These are phyloP conservation scores for Phytophthora constricta DNA, from an alignment of 352 stramenopile genomes.

Conservation along the genomic window DNA sequence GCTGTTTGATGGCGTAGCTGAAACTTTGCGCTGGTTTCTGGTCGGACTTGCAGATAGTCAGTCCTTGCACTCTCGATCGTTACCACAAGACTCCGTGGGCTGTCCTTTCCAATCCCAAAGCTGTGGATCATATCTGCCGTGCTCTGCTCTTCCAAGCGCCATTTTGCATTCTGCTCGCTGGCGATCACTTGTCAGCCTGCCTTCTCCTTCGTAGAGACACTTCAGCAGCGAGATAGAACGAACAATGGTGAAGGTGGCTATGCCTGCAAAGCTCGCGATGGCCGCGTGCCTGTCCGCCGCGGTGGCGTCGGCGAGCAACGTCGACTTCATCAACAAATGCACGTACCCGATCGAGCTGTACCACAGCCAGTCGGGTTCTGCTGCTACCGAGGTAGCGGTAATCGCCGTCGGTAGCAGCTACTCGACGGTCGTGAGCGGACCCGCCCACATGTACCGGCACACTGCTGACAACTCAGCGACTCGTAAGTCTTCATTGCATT, in stretches of 20 bases:
- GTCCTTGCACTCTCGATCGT: too few species aligned
- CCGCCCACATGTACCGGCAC: conserved; percentile 64
- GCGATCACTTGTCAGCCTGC: conserved; percentile 18
- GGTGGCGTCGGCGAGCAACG: conserved; percentile 23
- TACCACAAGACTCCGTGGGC: conserved; percentile 16
- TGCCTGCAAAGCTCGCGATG: conserved; percentile 26
- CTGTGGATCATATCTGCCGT: conserved; percentile 1
- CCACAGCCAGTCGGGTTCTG: conserved; percentile 43
- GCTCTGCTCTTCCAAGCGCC: not conserved
- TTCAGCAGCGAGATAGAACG: not conserved
- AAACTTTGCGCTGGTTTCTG: conserved; percentile 25
- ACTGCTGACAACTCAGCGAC: conserved; percentile 41
- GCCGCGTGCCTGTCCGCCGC: conserved; percentile 31
- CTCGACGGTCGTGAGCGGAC: conserved; percentile 27
- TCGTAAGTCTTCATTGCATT: conserved; percentile 28
- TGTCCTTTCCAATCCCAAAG: not conserved
- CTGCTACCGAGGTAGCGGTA: conserved; percentile 18
- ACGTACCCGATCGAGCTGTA: conserved; percentile 40
- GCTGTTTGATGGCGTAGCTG: conserved; percentile 5
- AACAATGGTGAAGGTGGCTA: conserved; percentile 41
- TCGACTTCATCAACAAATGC: conserved; percentile 62
- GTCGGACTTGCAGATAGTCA: too few species aligned
- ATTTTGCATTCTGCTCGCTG: conserved; percentile 43
- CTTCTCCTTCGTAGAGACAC: conserved; percentile 17
- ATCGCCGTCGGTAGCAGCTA: conserved; percentile 28